Base-by-base conservation (phyloP, 352 stramenopile species). In the Globisporangium acanthophoron region DNA sequence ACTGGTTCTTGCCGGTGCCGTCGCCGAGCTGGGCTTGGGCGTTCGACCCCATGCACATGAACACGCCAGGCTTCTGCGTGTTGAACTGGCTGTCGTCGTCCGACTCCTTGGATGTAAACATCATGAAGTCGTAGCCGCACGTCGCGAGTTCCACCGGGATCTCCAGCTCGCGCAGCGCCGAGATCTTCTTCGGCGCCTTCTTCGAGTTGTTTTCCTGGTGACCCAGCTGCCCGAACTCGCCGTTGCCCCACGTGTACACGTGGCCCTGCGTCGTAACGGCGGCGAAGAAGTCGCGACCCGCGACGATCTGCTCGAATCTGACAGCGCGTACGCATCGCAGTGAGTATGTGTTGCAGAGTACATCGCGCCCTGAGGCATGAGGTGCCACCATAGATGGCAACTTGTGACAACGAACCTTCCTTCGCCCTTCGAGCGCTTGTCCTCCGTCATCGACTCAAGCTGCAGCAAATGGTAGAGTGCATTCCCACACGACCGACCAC, bases 191-290 rank as follows among this genome's bases (percentile, higher is more conserved):
- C 21, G 83, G 83, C 18, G 71, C 70, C 62, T 92, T 92, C 68
- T 92, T 92, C 69, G 78, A 81, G 58, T 92, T 92, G 69, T 90
- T 92, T 46, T 92, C 83, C 53, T 92, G 83, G 66, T 93, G 84
- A 1, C 84, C 84, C 41, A 93, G 59, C 57, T 93, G 84, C 18
- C 84, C 84, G 31, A 76, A 65, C 53, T 93, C 79, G 27, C 84
- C 84, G 45, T 89, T 87, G 5, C 84, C 84, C 80, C 80, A 93
- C 29, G 84, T 86, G 64, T 93, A 93, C 35, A 79, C 70, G 58
- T 93, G 80, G 3, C 84, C 84, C 16, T 78, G 69, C 0, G 68
- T 77, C 13, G 80, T 90, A 7, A 86, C 29, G 2, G 78, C 66
- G 35, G 85, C 39, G 18, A 69, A 76, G 49, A 92, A 92, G 54